Evolutionary conservation across 805 yeast species (phyloP), one percentile per base, ranked within the genome.

Genomic region (Groenewaldozyma salmanticensis): DNA sequence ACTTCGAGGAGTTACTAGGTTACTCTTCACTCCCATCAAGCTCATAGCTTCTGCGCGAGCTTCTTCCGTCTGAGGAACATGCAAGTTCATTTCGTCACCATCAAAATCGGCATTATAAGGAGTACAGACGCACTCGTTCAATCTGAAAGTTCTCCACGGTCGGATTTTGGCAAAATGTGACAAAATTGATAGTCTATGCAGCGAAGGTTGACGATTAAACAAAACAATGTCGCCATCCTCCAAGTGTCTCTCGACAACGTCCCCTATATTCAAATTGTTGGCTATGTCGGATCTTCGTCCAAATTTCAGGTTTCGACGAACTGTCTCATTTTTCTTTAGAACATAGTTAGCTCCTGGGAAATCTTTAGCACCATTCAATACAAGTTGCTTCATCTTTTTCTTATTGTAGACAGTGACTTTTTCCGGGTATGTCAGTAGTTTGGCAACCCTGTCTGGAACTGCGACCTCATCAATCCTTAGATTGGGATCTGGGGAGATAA

Each of bases 31-130:
- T 41, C 97, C 98, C 99, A 92, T 92, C 57, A 92, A 71, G 55
- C 83, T 84, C 63, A 90, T 86, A n/a, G 98, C 98, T 62, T 92
- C 99, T 0, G 97, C 95, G 50, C 98, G 70, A 1, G 98, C 97
- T 63, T 92, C 98, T 64, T 92, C 97, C 1, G 97, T 92, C 62
- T 92, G 99, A 1, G 98, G 98, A 35, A 92, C 98, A 59, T 92
- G 98, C 57, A 92, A 70, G 62, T 92, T 92, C 98, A 92, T 92
- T 63, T 92, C 98, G 65, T 92, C 98, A 65, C 98, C 98, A 63
- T 92, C 98, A 60, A 92, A 92, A 74, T 92, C 99, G 31, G 99
- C 99, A 61, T 94, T 94, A 65, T 92, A 92, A 1, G 98, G 98
- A 0, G 98, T 92, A 67, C 98, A 92, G 6, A 92, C 99, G 80